A percentile compares a stretch with the other conserved stretches of the same genome.
phyloP scores from a whole-genome alignment of 1,284 basidiomycete genomes.

The Sporisorium graminicola region DNA sequence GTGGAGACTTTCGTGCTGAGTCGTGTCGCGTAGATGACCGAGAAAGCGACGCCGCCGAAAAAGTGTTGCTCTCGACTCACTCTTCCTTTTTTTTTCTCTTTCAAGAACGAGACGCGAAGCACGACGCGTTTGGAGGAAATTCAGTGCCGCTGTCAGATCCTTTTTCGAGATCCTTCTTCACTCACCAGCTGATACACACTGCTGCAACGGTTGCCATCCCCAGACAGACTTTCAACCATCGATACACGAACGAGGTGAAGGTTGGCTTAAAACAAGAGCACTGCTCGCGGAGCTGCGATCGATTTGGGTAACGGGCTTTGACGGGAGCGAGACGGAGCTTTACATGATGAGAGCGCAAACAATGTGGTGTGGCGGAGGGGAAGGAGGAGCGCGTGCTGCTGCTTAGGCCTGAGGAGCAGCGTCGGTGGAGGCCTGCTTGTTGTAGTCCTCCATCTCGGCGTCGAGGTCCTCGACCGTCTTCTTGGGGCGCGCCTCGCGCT shows the following conservation, averaged over 20 bases:
- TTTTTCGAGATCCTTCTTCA: background rate
- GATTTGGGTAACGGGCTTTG: background rate
- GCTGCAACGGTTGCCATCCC: background rate
- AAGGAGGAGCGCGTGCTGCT: background rate
- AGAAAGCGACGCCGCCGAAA: background rate
- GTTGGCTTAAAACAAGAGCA: background rate
- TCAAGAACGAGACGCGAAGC: conserved; percentile 7
- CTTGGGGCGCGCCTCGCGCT: conserved; percentile 71
- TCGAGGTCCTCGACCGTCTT: conserved; percentile 75
- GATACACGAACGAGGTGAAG: background rate
- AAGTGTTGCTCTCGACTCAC: conserved; percentile 13
- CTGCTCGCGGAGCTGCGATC: background rate
- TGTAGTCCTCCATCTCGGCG: conserved; percentile 75
- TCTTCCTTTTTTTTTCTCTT: no score
- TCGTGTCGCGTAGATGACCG: conserved; percentile 30
- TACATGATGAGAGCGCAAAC: conserved; percentile 1
- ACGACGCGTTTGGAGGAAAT: conserved; percentile 6
- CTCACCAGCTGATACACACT: background rate
- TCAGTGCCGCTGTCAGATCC: background rate
- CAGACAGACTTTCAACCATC: background rate
- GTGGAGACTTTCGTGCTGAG: conserved; percentile 10
- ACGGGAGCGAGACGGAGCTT: background rate
- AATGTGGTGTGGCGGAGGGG: background rate
- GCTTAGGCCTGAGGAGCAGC: conserved; percentile 38
- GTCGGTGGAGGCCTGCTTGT: conserved; percentile 56